Base-by-base conservation (phyloP, 192 early-diverging fungal genomes). In the Pilaira anomala region DNA sequence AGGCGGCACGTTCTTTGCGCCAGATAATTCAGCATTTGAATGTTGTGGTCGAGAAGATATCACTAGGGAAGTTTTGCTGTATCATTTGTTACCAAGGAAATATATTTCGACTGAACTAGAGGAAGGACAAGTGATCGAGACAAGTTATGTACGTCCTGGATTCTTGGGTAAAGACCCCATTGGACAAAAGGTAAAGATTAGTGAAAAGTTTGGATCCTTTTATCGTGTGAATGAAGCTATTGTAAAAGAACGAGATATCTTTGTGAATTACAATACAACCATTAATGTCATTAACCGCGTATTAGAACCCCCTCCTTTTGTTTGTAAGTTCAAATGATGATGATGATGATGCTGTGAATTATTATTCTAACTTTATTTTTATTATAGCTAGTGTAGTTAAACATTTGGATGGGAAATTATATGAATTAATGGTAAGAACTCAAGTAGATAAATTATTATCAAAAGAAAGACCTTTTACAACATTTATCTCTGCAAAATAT, bases 1-100 rank as follows among this genome's bases (percentile, higher is more conserved):
- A 39, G 74, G 78, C 39, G 81, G 68, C 5, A 87, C 85, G 18
- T 67, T 87, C 28, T 75, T 87, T 62, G 85, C 82, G 24, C 85
- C 83, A 29, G 78, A 76, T 11, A 83, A 87, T 71, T 74, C 75
- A 16, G 85, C 85, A 1, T 63, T 87, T 11, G 48, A 46, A 29
- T 41, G 25, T 16, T 78, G 74, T 58, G 51, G 73, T 18, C 60
- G 68, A n/a, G 18, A 6, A 7, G 60, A 46, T 1, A 42, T 63
- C 16, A 60, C 67, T 1, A 50, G 49, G 21, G 63, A 70, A 1
- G 4, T 59, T 1, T 44, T 75, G n/a, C 49, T 70, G 12, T 75
- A 69, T 36, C 73, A 75, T 30, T 39, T 75, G 7, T 28, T 75
- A 28, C 30, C 63, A 8, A 8, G 41, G 6, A 26, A 16, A 7